Conservation (phyloP, 2,329 filamentous ascomycete species). For the Anisogramma anomala region DNA sequence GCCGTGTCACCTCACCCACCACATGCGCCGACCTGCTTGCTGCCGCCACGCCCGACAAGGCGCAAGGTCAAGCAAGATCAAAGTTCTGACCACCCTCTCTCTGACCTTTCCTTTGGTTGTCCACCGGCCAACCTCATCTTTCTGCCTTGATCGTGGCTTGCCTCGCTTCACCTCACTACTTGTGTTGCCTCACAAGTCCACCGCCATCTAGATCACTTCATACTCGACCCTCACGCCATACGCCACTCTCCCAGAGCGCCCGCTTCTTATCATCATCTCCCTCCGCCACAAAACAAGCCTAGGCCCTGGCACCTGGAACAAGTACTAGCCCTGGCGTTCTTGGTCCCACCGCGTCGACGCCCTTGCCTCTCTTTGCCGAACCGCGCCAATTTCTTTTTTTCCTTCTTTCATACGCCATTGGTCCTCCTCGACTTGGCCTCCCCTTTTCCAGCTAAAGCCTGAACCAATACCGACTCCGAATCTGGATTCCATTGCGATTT, state of each 20-base stretch:
- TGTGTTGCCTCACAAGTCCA: background rate
- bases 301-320: slow-evolving; percentile 1
- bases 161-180: background rate
- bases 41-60: no score
- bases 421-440: background rate
- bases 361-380: background rate
- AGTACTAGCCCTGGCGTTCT: background rate
- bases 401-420: no score
- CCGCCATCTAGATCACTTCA: background rate
- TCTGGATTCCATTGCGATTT: no score
- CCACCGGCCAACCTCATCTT: background rate
- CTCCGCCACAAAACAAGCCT: background rate
- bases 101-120: background rate
- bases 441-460: no score
- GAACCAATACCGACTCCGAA: no score
- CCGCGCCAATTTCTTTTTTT: background rate
- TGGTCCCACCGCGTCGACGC: slow-evolving; percentile 2
- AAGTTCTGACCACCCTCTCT: background rate
- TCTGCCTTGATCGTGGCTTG: slow-evolving; percentile 6
- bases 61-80: background rate
- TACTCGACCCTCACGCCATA: background rate
- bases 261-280: no score
- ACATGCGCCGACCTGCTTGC: no score
- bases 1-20: slow-evolving; percentile 4
- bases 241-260: background rate